phyloP scores from a whole-genome alignment of 257 asterid species.

The Nicotiana noctiflora region DNA sequence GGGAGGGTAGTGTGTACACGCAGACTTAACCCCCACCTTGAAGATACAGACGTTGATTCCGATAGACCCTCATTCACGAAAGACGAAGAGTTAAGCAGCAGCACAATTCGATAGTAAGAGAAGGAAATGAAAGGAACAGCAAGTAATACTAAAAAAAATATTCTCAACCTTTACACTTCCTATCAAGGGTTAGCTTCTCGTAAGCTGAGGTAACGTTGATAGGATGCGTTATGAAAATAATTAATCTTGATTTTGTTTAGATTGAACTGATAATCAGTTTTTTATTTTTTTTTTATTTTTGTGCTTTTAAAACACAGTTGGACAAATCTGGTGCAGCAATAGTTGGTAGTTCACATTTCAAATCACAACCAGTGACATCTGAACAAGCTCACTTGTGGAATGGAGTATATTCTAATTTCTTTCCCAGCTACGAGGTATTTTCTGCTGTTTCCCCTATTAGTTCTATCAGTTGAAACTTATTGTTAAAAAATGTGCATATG shows the following conservation, averaged over 20 bases:
- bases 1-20: too few species aligned
- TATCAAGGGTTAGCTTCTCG: too few species aligned
- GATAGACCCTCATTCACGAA: too few species aligned
- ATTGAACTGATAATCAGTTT: neutral
- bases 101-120: too few species aligned
- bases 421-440: constrained; percentile 24
- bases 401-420: constrained; percentile 23
- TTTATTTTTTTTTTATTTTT: too few species aligned
- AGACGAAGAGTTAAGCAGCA: too few species aligned
- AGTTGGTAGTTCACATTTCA: constrained; percentile 21
- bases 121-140: too few species aligned
- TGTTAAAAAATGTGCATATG: neutral
- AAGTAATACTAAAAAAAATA: too few species aligned
- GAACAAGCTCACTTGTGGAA: constrained; percentile 27
- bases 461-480: neutral
- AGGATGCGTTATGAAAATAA: neutral
- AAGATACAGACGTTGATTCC: too few species aligned
- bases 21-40: too few species aligned
- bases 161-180: too few species aligned
- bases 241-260: neutral
- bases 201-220: too few species aligned
- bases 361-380: constrained; percentile 22
- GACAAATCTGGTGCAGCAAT: constrained; percentile 16
- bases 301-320: constrained; percentile 13
- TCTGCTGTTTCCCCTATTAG: neutral